Conservation (phyloP, 78 protist genomes). For the Dictyostelium firmibasis region DNA sequence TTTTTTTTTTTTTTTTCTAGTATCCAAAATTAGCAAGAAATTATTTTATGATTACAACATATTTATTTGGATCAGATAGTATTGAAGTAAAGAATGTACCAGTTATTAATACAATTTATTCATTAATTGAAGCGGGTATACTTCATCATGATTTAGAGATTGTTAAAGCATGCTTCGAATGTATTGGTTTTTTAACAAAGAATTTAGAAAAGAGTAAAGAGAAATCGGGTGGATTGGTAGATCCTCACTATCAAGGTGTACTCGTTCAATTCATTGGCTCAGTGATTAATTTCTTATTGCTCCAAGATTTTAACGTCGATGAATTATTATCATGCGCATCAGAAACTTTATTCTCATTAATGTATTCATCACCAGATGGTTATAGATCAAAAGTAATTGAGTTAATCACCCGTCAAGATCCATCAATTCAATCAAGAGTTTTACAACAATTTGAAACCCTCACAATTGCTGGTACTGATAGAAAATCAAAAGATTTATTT, state of each 20-base stretch:
- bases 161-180: slow-evolving; percentile 40
- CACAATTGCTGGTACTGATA: background rate
- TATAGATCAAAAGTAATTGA: slow-evolving; percentile 33
- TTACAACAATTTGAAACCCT: slow-evolving; percentile 1
- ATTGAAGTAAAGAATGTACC: slow-evolving; percentile 31
- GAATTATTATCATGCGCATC: slow-evolving; percentile 32
- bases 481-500: slow-evolving; percentile 21
- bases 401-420: slow-evolving; percentile 32
- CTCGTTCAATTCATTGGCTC: slow-evolving; percentile 39
- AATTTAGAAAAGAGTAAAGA: background rate
- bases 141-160: slow-evolving; percentile 58
- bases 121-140: slow-evolving; percentile 52
- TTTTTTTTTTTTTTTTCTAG: background rate
- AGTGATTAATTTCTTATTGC: slow-evolving; percentile 37
- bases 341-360: slow-evolving; percentile 20
- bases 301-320: slow-evolving; percentile 66
- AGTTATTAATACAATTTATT: background rate
- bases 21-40: slow-evolving; percentile 46
- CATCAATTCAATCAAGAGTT: slow-evolving; percentile 22
- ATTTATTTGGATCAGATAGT: background rate
- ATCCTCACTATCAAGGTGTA: background rate
- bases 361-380: slow-evolving; percentile 18
- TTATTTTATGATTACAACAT: slow-evolving; percentile 18
- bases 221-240: background rate
- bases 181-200: slow-evolving; percentile 5